phyloP scores from a whole-genome alignment of 2,329 filamentous ascomycete genomes.

The Sporothrix inflata region DNA sequence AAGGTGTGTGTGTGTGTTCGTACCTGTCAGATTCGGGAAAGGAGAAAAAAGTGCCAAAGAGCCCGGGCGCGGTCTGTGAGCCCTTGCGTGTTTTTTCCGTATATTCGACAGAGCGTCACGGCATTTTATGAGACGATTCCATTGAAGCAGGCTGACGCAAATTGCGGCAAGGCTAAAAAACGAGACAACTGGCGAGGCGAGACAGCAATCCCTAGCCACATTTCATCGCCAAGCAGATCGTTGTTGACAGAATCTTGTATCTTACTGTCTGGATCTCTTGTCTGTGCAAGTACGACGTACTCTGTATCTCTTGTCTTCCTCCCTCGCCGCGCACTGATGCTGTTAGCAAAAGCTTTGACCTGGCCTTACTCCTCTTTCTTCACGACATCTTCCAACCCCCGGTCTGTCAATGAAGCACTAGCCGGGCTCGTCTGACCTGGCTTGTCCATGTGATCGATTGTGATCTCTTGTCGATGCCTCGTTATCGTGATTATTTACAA shows the following conservation, averaged over 20 bases:
- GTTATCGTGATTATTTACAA: neutral
- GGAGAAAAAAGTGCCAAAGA: neutral
- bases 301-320: neutral
- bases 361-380: neutral
- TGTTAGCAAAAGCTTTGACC: neutral
- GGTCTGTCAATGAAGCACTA: neutral
- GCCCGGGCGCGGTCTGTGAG: neutral
- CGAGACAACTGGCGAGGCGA: too few species aligned
- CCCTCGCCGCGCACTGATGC: neutral
- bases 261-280: neutral
- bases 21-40: constrained; percentile 5
- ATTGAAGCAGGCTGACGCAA: neutral
- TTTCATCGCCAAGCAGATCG: neutral
- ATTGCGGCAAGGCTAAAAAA: neutral
- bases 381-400: neutral
- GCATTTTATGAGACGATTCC: neutral
- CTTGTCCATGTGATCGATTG: neutral
- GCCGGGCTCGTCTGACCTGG: neutral
- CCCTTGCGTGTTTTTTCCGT: neutral
- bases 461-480: neutral
- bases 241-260: neutral
- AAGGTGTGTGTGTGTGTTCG: neutral
- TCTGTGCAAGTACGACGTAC: too few species aligned
- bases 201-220: neutral
- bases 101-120: neutral